Evolutionary conservation across 2,329 filamentous ascomycete genomes (phyloP).

Genomic region (Phoma herbarum): DNA sequence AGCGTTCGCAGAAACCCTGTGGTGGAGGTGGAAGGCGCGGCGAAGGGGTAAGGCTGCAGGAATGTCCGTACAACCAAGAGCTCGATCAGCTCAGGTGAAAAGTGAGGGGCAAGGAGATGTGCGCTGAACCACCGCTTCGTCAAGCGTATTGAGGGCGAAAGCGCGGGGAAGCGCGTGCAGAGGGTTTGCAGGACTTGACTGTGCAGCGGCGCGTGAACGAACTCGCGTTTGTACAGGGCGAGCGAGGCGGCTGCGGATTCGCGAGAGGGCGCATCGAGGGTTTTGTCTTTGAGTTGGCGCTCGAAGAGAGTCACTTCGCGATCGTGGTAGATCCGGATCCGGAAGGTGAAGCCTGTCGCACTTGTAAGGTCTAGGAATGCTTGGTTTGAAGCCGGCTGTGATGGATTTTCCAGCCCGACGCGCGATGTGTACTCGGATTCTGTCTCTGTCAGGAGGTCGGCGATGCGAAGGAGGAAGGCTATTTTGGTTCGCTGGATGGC

Average conservation of each 20-base stretch:
- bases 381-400: conserved; percentile 74
- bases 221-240: conserved; percentile 74
- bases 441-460: conserved; percentile 72
- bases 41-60: conserved; percentile 82
- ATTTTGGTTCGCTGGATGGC: conserved; percentile 95
- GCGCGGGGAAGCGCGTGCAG: conserved; percentile 78
- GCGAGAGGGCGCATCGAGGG: conserved; percentile 69
- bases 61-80: conserved; percentile 82
- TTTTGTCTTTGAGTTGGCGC: conserved; percentile 78
- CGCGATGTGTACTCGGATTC: conserved; percentile 70
- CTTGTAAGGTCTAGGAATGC: conserved; percentile 85
- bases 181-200: conserved; percentile 82
- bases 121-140: conserved; percentile 88
- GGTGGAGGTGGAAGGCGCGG: conserved; percentile 75
- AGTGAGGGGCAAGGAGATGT: conserved; percentile 80
- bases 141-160: conserved; percentile 84
- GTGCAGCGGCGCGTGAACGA: conserved; percentile 76
- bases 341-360: conserved; percentile 75
- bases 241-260: conserved; percentile 76
- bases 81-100: conserved; percentile 84
- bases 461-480: conserved; percentile 80
- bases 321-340: conserved; percentile 87
- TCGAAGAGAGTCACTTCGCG: conserved; percentile 83
- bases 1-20: conserved; percentile 85
- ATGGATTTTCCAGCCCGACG: conserved; percentile 82